These are phyloP conservation scores for Besnoitia besnoiti DNA, from an alignment of 169 alveolate species.

Conservation along the genomic window DNA sequence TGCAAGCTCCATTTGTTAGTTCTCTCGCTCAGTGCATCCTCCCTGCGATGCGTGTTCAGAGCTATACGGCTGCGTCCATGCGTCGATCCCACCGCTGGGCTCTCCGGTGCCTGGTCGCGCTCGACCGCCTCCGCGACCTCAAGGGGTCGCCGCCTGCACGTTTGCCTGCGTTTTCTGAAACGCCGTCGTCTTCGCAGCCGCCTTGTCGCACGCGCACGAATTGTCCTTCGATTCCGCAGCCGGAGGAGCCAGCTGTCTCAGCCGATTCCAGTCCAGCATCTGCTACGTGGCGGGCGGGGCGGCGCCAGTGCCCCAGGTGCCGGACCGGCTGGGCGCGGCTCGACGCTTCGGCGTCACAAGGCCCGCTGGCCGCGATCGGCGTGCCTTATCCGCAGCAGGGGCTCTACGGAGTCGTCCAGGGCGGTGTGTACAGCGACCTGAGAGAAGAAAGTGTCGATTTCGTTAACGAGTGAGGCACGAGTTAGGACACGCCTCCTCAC, in stretches of 20 bases:
- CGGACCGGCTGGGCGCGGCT: background rate
- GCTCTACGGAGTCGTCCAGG: constrained; percentile 50
- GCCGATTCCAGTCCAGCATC: background rate
- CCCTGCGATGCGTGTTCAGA: constrained; percentile 25
- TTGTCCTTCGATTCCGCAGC: background rate
- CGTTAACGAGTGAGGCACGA: constrained; percentile 24
- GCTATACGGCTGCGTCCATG: constrained; percentile 53
- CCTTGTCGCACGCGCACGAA: background rate
- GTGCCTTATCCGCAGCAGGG: constrained; percentile 28
- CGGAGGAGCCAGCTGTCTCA: background rate
- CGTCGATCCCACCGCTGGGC: constrained; percentile 56
- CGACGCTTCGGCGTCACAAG: background rate
- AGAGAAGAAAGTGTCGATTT: constrained; percentile 4
- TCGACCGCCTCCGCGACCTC: background rate
- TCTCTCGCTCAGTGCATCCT: background rate
- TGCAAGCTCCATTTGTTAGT: too few relatives aligned
- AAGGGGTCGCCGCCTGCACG: background rate
- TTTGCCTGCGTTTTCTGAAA: background rate
- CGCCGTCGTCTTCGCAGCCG: background rate
- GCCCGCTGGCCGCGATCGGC: background rate
- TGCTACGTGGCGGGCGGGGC: background rate
- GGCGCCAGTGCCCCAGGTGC: background rate
- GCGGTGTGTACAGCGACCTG: constrained; percentile 27
- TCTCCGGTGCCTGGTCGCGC: constrained; percentile 5
- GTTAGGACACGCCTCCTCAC: background rate